Percentiles rank a stretch among this genome's conserved stretches.
phyloP scores from a whole-genome alignment of 768 basidiomycete species.

The Tubosaeta brunneosetosa region DNA sequence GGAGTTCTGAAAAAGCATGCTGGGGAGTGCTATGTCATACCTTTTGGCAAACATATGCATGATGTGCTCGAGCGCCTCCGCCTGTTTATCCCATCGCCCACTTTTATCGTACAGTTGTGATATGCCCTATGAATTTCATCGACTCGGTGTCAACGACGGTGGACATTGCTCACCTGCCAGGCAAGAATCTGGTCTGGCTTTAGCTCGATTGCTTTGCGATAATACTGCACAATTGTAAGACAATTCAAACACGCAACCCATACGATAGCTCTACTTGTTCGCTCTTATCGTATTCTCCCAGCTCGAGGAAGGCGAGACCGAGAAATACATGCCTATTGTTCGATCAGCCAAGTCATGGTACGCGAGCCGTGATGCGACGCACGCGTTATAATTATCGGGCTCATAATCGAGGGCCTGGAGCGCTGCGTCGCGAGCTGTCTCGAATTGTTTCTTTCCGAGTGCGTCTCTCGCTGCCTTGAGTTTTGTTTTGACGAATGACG shows the following conservation, averaged over 20 bases:
- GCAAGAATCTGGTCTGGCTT: constrained; percentile 71
- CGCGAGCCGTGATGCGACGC: constrained; percentile 28
- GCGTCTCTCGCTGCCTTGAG: constrained; percentile 78
- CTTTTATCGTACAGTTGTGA: constrained; percentile 66
- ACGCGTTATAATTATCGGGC: constrained; percentile 86
- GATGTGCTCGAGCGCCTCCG: constrained; percentile 50
- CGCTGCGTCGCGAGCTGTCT: constrained; percentile 61
- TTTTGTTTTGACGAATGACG: constrained; percentile 56
- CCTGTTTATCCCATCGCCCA: constrained; percentile 54
- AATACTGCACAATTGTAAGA: constrained; percentile 48
- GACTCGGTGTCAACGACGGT: constrained; percentile 4
- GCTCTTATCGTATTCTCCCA: constrained; percentile 65
- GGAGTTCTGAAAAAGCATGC: background rate
- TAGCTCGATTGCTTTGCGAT: constrained; percentile 69
- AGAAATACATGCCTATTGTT: constrained; percentile 73
- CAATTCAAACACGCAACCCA: background rate
- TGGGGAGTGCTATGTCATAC: constrained; percentile 36
- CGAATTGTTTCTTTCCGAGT: constrained; percentile 70
- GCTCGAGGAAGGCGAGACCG: constrained; percentile 72
- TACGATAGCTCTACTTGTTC: constrained; percentile 68
- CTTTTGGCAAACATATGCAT: constrained; percentile 52
- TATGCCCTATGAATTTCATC: constrained; percentile 50
- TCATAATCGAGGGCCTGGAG: constrained; percentile 68
- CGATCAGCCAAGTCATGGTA: constrained; percentile 1
- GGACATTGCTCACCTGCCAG: constrained; percentile 61